phyloP scores from a whole-genome alignment of 768 basidiomycete species.

The Gelatoporia subvermispora region DNA sequence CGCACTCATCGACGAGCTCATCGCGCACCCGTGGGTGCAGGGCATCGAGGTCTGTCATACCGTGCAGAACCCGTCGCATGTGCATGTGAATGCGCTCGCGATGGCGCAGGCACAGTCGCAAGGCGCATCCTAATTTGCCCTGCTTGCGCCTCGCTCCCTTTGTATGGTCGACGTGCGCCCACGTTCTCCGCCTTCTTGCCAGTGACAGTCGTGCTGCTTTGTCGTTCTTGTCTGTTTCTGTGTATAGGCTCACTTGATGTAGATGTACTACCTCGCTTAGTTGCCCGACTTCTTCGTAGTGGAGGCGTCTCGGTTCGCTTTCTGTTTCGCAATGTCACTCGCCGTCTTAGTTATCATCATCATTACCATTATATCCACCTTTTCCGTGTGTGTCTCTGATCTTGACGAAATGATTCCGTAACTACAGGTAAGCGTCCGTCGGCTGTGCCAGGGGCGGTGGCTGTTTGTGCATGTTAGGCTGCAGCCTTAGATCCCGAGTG shows the following conservation, averaged over 20 bases:
- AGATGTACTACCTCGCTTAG: conserved; percentile 11
- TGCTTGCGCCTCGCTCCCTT: too few species aligned
- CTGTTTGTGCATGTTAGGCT: conserved; percentile 17
- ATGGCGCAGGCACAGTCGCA: conserved; percentile 53
- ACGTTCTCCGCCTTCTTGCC: conserved; percentile 1
- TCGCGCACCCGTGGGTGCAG: conserved; percentile 75
- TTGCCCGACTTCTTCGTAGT: conserved; percentile 2
- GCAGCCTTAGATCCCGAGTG: conserved; percentile 14
- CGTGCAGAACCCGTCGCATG: conserved; percentile 57
- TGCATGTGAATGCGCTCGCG: conserved; percentile 52
- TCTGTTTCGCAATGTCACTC: conserved; percentile 5
- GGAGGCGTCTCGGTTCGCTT: conserved; percentile 4
- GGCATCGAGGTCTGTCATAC: conserved; percentile 79
- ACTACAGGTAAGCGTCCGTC: too few species aligned
- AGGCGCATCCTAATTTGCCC: conserved; percentile 16
- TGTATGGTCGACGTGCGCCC: too few species aligned
- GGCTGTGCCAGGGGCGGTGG: too few species aligned
- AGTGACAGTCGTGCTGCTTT: not conserved
- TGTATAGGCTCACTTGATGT: conserved; percentile 1
- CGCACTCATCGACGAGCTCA: conserved; percentile 72
- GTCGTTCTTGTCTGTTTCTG: not conserved
- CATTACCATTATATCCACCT: not conserved
- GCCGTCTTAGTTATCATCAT: not conserved
- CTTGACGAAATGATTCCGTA: not conserved
- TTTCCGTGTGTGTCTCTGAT: not conserved